Percentiles rank a stretch among this genome's conserved stretches.
Conservation (phyloP, 2,329 filamentous ascomycete species). For the Tolypocladium guangdongense region DNA sequence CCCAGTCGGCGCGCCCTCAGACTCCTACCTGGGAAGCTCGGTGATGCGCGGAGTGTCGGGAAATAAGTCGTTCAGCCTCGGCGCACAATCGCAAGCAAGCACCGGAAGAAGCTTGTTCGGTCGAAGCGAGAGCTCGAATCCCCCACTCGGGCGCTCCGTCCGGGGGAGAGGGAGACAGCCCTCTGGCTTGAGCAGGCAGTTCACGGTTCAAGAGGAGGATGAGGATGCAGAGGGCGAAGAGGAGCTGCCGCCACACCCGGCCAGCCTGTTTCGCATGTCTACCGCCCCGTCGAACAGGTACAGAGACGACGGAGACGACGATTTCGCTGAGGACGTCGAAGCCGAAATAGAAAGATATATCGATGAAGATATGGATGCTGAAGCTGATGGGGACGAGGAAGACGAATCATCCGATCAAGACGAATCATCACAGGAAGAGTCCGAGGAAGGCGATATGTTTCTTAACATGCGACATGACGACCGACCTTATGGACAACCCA, state of each 20-base stretch:
- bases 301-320: conserved; percentile 12
- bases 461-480: conserved; percentile 36
- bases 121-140: conserved; percentile 23
- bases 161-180: conserved; percentile 31
- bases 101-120: conserved; percentile 27
- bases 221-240: conserved; percentile 23
- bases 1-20: conserved; percentile 43
- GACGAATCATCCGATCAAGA: conserved; percentile 3
- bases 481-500: conserved; percentile 24
- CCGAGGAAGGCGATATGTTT: conserved; percentile 36
- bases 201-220: conserved; percentile 18
- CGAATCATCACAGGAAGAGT: conserved; percentile 27
- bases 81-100: conserved; percentile 16
- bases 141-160: conserved; percentile 38
- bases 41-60: conserved; percentile 32
- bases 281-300: conserved; percentile 6
- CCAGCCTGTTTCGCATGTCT: conserved; percentile 21
- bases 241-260: conserved; percentile 19
- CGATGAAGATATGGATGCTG: conserved; percentile 23
- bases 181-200: conserved; percentile 38
- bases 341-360: conserved; percentile 25
- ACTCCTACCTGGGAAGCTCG: conserved; percentile 43
- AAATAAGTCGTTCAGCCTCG: conserved; percentile 28
- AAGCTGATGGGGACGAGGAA: conserved; percentile 24
- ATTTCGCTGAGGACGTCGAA: conserved; percentile 19